Base-by-base conservation (phyloP, 176 grass and related monocot species). In the Eleusine coracana region DNA sequence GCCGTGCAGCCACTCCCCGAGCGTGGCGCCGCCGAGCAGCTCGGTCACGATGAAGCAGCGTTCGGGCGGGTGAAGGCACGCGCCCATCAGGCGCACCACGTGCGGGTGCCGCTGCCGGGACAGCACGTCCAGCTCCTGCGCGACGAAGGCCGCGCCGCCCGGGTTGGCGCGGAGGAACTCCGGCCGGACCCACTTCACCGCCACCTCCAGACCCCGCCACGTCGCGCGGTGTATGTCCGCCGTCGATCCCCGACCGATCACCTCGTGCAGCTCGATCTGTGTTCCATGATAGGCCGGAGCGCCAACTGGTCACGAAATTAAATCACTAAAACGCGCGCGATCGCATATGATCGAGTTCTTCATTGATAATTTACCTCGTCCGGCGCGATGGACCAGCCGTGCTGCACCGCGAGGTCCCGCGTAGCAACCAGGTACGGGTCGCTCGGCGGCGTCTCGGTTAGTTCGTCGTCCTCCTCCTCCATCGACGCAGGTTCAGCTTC, bases 231-330 rank as follows among this genome's bases (percentile, higher is more conserved):
- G 80, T 68, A 91, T 87, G 34, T 87, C 68, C 38, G 89, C 92
- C 36, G 84, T 87, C 5, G 86, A 82, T 9, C 92, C 92, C 3
- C 23, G 73, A n/a, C 92, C 92, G 11, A 94, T 82, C 79, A 51
- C 7, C 73, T 91, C 92, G 23, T 91, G 89, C 38, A 94, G 54
- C 66, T 94, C 86, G 55, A 94, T 72, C 92, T 91, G 86, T 10
- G 11, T 21, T 31, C 3, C 61, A 31, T 49, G 66, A n/a, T 7
- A 9, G 2, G 25, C 73, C 13, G 6, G 5, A 3, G 25, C n/a
- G n/a, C n/a, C n/a, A n/a, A 34, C 0, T 8, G 40, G 9, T 60
- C 23, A 49, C 37, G 55, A 2, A 15, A 56, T 13, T 46, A 1
- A 15, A 56, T 28, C 59, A 66, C 25, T 10, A 25, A 38, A 20